Evolutionary conservation across 108 stramenopile genomes (phyloP), one percentile per base, ranked within the genome.

Genomic region (Pseudonitzschia delicatissima): DNA sequence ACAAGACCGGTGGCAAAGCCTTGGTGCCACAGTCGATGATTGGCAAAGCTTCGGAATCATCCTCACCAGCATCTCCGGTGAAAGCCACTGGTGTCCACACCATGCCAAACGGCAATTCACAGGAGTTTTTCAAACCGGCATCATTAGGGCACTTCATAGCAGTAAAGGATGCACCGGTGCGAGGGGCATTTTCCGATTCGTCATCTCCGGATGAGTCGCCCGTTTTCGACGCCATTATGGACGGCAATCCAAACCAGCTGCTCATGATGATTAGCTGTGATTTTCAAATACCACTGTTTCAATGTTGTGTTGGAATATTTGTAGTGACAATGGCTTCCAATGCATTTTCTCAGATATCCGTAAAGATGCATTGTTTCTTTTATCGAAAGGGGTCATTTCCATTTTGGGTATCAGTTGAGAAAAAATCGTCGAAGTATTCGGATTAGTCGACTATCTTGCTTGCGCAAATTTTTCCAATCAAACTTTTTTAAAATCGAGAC

Each of bases 81-180:
- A 34, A 33, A 26, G 74, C 69, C 63, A 79, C 52, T 34, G 84
- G 84, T 18, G 84, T 71, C 73, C 76, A 82, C n/a, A 85, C 45
- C 39, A 80, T 68, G 11, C 80, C 81, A 72, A 81, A 81, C 13
- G 84, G 84, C 29, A 85, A 27, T 36, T 82, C 72, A 66, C 84
- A 82, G 34, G 61, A 69, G 36, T 67, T 67, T 25, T 77, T 66
- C 25, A 80, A 57, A 15, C 79, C 79, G 13, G 77, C 48, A 20
- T 64, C 75, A 7, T 69, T 67, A 26, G 83, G 83, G 34, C 67
- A 69, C 49, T 76, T 78, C 13, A 48, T 29, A 25, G 80, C 57
- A 21, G 79, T 69, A 48, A 84, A 84, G 18, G 61, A 47, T 13
- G 77, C 59, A 11, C 80, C 77, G 36, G 75, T 66, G 4, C 59